Base-by-base conservation (phyloP, 129 eudicot genomes). In the Flaveria sonorensis region DNA sequence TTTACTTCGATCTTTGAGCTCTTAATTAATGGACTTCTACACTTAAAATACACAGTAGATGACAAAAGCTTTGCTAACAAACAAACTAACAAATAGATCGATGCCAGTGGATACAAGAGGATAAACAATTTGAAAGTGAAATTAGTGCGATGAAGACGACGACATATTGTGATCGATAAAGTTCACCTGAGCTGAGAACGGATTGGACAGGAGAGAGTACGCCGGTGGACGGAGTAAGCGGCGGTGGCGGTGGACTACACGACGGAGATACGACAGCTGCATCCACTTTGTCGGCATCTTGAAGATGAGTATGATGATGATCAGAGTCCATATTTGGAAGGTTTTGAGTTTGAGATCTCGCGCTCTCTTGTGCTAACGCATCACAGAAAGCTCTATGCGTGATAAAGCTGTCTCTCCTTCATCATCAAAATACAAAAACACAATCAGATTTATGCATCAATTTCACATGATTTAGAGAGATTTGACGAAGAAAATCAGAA, bases 371-470 rank as follows among this genome's bases (percentile, higher is more conserved):
- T 7, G 98, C 93, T 84, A 92, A 83, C 19, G 96, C 96, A 77
- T 92, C 98, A 79, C 98, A 92, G 70, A 92, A 92, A 11, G 98
- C 98, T 70, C 98, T 92, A 64, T 92, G 98, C 24, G 98, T 89
- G 32, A 92, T 86, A 76, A 92, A 92, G 72, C 98, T 89, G 71
- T 89, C 98, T 77, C 92, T 88, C 90, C 98, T 89, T 13, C 71
- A 61, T 74, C 40, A 57, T 18, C 60, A 76, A 71, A 24, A 68
- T 10, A 13, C 10, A 12, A 14, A 75, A 60, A 46, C 20, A 51
- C 39, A 79, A 40, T 42, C 32, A 75, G 71, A 64, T 12, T 42
- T 12, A 36, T 50, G 13, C 7, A 76, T 64, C 2, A 21, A 65
- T 66, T 51, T 51, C 53, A 52, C 53, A 39, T 7, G 52, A 66